Evolutionary conservation across 805 yeast species (phyloP), one percentile per base, ranked within the genome.

Genomic region (Saccharomycopsis synnaedendra): DNA sequence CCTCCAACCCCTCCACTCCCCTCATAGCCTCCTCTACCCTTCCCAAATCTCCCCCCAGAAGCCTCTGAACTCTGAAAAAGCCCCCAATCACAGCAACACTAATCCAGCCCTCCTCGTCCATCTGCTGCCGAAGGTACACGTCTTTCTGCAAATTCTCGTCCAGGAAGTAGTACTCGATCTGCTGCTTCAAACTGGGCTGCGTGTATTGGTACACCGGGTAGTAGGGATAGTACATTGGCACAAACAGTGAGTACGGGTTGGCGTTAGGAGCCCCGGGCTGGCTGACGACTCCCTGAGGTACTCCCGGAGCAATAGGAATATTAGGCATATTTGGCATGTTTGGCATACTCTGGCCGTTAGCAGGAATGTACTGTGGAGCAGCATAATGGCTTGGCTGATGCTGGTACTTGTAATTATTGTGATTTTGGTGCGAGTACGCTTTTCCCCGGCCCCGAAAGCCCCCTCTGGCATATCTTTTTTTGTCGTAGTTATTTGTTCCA

Each of bases 91-190:
- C 72, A 5, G 64, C 59, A 51, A 87, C 64, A 35, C 82, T 78
- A 47, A 88, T 72, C 72, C 79, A 80, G 31, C 96, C 96, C 50
- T 76, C 70, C 42, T 74, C 60, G 64, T 81, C 76, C 93, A 90
- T 85, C 58, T 85, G 86, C 55, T 78, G 75, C 64, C 96, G 78
- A 64, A 93, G 70, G 60, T 67, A 93, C 45, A 82, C 69, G 66
- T 93, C 98, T 65, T 87, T 85, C 56, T 82, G 71, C 65, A 93
- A 72, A 65, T 93, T 93, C 57, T 87, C 95, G 45, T 80, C 71
- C 33, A 94, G 81, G 67, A 93, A 85, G 65, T 93, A 93, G 70
- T 93, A 93, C 61, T 86, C 93, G 45, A 90, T 70, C 70, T 89
- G 97, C 63, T 62, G 64, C 4, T 74, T 61, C 28, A 19, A 19